phyloP scores from a whole-genome alignment of 345 rosid genomes.

The Crucihimalaya himalaica region DNA sequence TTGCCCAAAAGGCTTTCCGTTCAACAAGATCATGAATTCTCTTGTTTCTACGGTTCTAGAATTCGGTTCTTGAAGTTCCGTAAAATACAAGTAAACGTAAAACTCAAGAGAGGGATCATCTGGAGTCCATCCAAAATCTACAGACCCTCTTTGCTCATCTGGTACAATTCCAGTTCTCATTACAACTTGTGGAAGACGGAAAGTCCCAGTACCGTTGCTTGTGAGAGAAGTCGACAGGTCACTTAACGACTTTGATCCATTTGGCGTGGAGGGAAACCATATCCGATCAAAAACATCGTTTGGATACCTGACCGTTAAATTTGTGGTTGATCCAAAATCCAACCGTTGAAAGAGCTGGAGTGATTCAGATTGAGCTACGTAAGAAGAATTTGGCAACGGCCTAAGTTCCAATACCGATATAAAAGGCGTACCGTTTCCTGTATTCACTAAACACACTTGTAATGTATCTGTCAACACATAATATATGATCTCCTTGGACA shows the following conservation, averaged over 20 bases:
- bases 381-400: constrained; percentile 29
- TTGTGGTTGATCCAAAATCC: constrained; percentile 43
- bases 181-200: constrained; percentile 35
- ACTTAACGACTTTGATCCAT: neutral
- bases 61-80: constrained; percentile 38
- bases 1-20: neutral
- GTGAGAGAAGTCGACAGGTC: neutral
- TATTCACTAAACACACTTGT: constrained; percentile 61
- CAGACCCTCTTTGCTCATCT: constrained; percentile 11
- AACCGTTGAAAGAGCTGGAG: constrained; percentile 34
- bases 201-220: neutral
- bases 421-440: constrained; percentile 51
- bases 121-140: constrained; percentile 34
- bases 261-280: constrained; percentile 37
- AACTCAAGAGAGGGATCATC: constrained; percentile 37
- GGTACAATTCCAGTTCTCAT: constrained; percentile 51
- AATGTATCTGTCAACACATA: constrained; percentile 35
- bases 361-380: constrained; percentile 26
- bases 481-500: constrained; percentile 46
- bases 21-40: constrained; percentile 27
- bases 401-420: constrained; percentile 57
- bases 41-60: constrained; percentile 1
- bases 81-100: constrained; percentile 46
- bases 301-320: constrained; percentile 47
- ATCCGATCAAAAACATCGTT: constrained; percentile 49